A percentile compares a stretch with the other conserved stretches of the same genome.
phyloP scores from a whole-genome alignment of 2,329 filamentous ascomycete genomes.

The Immersiporthe knoxdaviesiana region DNA sequence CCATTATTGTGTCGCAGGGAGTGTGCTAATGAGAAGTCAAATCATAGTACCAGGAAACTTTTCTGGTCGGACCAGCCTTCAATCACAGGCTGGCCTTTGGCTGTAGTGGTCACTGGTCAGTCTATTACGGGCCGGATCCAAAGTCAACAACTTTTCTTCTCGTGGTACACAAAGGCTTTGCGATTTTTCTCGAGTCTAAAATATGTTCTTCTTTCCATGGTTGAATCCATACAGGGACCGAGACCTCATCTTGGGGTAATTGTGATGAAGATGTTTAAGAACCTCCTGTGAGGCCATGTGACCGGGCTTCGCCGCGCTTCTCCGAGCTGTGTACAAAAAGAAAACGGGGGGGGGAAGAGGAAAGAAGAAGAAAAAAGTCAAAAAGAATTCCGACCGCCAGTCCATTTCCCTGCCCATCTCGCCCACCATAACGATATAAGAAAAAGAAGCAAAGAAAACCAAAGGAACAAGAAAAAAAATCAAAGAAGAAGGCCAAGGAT shows the following conservation, averaged over 20 bases:
- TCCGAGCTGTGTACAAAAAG: background rate
- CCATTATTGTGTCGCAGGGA: too few relatives aligned
- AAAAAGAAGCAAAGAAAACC: background rate
- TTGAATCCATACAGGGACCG: background rate
- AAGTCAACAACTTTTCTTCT: background rate
- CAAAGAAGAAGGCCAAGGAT: background rate
- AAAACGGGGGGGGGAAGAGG: too few relatives aligned
- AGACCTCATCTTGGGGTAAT: background rate
- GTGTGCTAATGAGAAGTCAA: too few relatives aligned
- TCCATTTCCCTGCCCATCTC: background rate
- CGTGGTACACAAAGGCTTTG: background rate
- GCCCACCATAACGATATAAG: background rate
- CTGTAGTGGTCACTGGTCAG: too few relatives aligned
- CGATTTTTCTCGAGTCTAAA: background rate
- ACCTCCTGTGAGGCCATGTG: background rate
- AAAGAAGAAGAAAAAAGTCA: background rate
- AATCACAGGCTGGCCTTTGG: too few relatives aligned
- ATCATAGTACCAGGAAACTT: too few relatives aligned
- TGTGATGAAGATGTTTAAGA: conserved; percentile 2
- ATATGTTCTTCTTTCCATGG: background rate
- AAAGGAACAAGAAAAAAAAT: background rate
- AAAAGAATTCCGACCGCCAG: background rate
- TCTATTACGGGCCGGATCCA: background rate
- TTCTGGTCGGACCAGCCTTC: too few relatives aligned
- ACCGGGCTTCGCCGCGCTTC: background rate